Percentiles rank a stretch among this genome's conserved stretches.
Conservation (phyloP, 2,329 filamentous ascomycete species). For the Ceratocystis lukuohia region DNA sequence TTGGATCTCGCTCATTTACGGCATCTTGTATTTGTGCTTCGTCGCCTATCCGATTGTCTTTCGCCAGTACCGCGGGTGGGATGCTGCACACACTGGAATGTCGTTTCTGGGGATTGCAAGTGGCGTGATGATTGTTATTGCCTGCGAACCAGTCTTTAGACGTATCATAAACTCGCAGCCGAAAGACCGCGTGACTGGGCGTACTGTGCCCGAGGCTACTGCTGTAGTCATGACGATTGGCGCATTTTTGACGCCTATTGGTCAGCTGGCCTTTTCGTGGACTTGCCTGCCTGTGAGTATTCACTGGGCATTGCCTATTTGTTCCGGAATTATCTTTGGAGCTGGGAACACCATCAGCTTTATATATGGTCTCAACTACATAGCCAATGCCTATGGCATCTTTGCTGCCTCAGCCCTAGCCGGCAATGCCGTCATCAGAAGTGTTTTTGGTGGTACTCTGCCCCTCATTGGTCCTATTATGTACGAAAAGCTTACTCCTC, state of each 20-base stretch:
- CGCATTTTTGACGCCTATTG: constrained; percentile 57
- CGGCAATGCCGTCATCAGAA: constrained; percentile 63
- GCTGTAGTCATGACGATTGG: constrained; percentile 69
- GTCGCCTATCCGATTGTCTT: constrained; percentile 84
- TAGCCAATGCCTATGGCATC: constrained; percentile 66
- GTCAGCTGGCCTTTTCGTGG: constrained; percentile 80
- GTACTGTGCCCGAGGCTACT: constrained; percentile 63
- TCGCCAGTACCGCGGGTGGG: constrained; percentile 60
- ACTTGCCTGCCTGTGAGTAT: constrained; percentile 64
- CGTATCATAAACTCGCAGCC: constrained; percentile 64
- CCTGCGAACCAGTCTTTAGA: constrained; percentile 57
- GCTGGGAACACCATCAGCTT: constrained; percentile 65
- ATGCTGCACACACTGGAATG: constrained; percentile 56
- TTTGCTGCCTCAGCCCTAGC: constrained; percentile 72
- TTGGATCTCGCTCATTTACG: constrained; percentile 74
- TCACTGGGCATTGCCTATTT: constrained; percentile 68
- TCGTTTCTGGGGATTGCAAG: constrained; percentile 60
- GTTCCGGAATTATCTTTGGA: constrained; percentile 68
- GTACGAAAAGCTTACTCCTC: constrained; percentile 55
- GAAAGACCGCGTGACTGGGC: constrained; percentile 61
- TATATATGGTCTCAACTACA: constrained; percentile 70
- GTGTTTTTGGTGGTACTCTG: constrained; percentile 60
- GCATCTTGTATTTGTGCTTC: constrained; percentile 80
- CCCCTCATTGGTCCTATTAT: constrained; percentile 62
- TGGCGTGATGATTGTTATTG: constrained; percentile 48